Percentiles rank a stretch among this genome's conserved stretches.
Conservation (phyloP, 352 stramenopile genomes). For the Phytophthora gonapodyides region DNA sequence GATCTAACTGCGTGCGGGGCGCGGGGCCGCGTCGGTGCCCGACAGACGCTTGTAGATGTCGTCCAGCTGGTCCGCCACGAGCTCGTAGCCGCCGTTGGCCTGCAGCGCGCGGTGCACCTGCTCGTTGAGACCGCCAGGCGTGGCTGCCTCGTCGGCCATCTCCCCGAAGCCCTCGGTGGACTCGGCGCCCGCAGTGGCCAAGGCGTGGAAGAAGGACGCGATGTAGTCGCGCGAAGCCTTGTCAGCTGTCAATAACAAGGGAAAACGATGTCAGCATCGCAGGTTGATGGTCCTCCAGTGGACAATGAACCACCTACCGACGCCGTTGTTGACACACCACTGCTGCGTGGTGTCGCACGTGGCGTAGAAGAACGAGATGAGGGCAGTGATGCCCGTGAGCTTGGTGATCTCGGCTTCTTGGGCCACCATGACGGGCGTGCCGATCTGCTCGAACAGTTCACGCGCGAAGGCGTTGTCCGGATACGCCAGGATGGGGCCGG, state of each 20-base stretch:
- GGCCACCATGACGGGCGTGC: conserved; percentile 83
- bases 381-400: conserved; percentile 81
- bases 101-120: conserved; percentile 79
- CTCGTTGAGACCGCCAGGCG: conserved; percentile 81
- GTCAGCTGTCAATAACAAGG: conserved; percentile 42
- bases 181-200: conserved; percentile 71
- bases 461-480: conserved; percentile 68
- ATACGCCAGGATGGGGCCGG: conserved; percentile 81
- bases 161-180: conserved; percentile 79
- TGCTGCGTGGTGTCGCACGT: conserved; percentile 83
- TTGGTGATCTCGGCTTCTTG: conserved; percentile 84
- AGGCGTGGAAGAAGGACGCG: conserved; percentile 83
- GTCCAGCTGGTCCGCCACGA: conserved; percentile 82
- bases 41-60: conserved; percentile 84
- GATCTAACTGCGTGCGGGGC: conserved; percentile 45
- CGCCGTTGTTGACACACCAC: conserved; percentile 87
- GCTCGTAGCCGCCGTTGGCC: conserved; percentile 73
- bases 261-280: too few relatives aligned
- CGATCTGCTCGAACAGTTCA: conserved; percentile 78
- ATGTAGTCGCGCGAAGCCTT: conserved; percentile 80
- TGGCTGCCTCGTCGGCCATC: conserved; percentile 85
- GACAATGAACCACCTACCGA: conserved; percentile 52
- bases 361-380: conserved; percentile 89
- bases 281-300: too few relatives aligned
- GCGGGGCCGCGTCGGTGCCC: conserved; percentile 61